These are phyloP conservation scores for Populus pruinosa DNA, from an alignment of 345 rosid species.

Conservation along the genomic window DNA sequence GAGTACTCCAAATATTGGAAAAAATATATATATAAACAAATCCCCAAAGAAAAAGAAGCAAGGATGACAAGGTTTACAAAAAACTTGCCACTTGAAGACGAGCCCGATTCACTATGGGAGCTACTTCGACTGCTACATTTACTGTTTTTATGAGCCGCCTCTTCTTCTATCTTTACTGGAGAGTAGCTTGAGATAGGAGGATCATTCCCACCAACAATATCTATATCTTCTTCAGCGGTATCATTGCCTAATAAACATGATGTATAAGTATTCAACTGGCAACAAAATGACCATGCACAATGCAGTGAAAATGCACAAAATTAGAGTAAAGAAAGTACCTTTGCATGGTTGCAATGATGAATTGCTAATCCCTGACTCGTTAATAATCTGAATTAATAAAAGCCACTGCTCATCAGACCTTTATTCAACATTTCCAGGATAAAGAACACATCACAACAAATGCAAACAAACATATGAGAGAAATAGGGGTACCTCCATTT, in stretches of 20 bases:
- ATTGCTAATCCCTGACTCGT: slow-evolving; percentile 65
- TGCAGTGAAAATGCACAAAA: slow-evolving; percentile 11
- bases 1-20: background rate
- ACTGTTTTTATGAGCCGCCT: slow-evolving; percentile 44
- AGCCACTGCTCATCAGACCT: slow-evolving; percentile 17
- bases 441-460: background rate
- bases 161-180: slow-evolving; percentile 59
- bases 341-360: slow-evolving; percentile 54
- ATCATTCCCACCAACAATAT: slow-evolving; percentile 77
- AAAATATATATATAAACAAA: background rate
- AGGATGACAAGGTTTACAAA: slow-evolving; percentile 20
- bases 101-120: slow-evolving; percentile 72
- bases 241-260: slow-evolving; percentile 48
- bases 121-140: slow-evolving; percentile 64
- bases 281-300: background rate
- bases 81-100: slow-evolving; percentile 73
- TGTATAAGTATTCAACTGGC: slow-evolving; percentile 17
- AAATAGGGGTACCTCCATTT: slow-evolving; percentile 61
- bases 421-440: background rate
- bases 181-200: slow-evolving; percentile 50
- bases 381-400: slow-evolving; percentile 49
- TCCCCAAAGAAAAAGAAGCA: background rate
- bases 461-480: slow-evolving; percentile 5
- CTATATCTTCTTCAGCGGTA: slow-evolving; percentile 64
- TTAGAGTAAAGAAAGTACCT: slow-evolving; percentile 38